Evolutionary conservation across 139 green algal genomes (phyloP).

Genomic region (Dunaliella primolecta): DNA sequence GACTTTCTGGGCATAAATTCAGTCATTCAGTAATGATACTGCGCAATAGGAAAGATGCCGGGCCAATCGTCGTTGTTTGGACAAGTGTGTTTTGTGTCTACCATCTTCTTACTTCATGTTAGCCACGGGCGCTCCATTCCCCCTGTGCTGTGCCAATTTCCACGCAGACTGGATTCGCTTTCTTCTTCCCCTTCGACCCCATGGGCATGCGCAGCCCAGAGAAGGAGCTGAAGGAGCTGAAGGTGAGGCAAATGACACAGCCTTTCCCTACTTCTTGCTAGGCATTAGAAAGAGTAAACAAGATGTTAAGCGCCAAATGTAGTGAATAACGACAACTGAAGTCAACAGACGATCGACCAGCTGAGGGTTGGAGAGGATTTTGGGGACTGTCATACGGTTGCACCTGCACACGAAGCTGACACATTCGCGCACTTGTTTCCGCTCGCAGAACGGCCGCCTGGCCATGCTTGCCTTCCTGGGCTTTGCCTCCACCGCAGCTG

Average conservation of each 20-base stretch:
- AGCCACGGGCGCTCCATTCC: too few relatives aligned
- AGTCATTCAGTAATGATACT: too few relatives aligned
- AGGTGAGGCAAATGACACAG: not conserved
- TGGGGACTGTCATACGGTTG: not conserved
- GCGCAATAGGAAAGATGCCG: too few relatives aligned
- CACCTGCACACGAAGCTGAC: not conserved
- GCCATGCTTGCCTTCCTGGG: conserved; percentile 88
- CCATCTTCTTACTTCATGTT: too few relatives aligned
- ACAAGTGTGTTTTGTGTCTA: too few relatives aligned
- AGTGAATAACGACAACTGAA: too few relatives aligned
- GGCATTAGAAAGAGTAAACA: too few relatives aligned
- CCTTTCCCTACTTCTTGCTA: too few relatives aligned
- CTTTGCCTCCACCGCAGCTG: conserved; percentile 68
- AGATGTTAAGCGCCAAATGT: too few relatives aligned
- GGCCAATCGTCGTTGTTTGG: too few relatives aligned
- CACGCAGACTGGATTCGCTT: conserved; percentile 23
- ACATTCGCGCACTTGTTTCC: not conserved
- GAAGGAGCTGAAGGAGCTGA: conserved; percentile 58
- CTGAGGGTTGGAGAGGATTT: not conserved
- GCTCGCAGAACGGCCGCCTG: conserved; percentile 66
- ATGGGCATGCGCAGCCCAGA: conserved; percentile 56
- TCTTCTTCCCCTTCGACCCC: conserved; percentile 70
- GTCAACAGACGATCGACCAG: too few relatives aligned
- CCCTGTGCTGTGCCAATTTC: too few relatives aligned
- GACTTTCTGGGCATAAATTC: not conserved